phyloP scores from a whole-genome alignment of 2,329 filamentous ascomycete species.

The Pseudocercospora fijiensis region DNA sequence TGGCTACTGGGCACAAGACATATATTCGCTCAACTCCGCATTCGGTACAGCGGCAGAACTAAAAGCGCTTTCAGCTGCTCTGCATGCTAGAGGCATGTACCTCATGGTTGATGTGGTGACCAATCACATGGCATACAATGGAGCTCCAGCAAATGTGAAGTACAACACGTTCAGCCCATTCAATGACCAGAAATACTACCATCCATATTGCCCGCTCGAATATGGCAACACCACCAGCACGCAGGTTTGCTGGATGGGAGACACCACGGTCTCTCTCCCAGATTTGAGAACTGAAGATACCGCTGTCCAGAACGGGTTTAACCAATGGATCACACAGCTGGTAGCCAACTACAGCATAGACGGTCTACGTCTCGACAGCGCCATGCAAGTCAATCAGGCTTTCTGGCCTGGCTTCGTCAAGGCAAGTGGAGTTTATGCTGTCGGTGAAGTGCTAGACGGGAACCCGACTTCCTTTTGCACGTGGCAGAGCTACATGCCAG shows the following conservation, averaged over 20 bases:
- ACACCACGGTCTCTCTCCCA: conserved; percentile 55
- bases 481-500: conserved; percentile 45
- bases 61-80: conserved; percentile 43
- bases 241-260: conserved; percentile 54
- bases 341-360: conserved; percentile 61
- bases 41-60: conserved; percentile 50
- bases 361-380: conserved; percentile 36
- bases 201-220: conserved; percentile 53
- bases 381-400: conserved; percentile 43
- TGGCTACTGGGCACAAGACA: conserved; percentile 31
- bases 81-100: conserved; percentile 51
- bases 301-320: conserved; percentile 51
- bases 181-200: conserved; percentile 45
- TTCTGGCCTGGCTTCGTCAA: conserved; percentile 43
- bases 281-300: conserved; percentile 58
- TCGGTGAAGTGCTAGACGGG: conserved; percentile 47
- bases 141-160: conserved; percentile 30
- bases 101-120: conserved; percentile 62
- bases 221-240: conserved; percentile 49
- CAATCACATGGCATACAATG: conserved; percentile 51
- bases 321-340: conserved; percentile 58
- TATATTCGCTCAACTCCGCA: conserved; percentile 42
- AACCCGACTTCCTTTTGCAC: conserved; percentile 39
- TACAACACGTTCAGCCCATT: conserved; percentile 42
- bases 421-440: conserved; percentile 38